Evolutionary conservation across 768 basidiomycete genomes (phyloP), one percentile per base, ranked within the genome.

Genomic region (Coprinopsis sp.): DNA sequence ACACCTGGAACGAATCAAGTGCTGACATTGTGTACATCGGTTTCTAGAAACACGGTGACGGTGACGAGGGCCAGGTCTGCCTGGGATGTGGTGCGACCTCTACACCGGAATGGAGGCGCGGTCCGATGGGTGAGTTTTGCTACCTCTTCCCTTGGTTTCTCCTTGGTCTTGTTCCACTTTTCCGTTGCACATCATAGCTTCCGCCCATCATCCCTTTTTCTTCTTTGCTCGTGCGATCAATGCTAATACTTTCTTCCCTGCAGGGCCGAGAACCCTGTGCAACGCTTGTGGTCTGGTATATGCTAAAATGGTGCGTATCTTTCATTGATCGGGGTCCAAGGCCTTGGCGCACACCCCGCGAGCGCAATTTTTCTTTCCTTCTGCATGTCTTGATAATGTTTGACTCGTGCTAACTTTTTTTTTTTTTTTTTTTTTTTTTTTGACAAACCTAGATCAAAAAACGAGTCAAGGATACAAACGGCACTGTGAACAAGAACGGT

Each of bases 241-340:
- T 31, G n/a, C 30, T 31, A 31, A 31, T n/a, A 31, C 30, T 31
- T n/a, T n/a, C 30, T 31, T 39, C 22, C 18, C 18, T 24, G 14
- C 52, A 88, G 87, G 87, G 42, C 87, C 87, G 19, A 76, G 88
- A 59, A 90, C 87, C 45, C 68, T 91, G 44, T 91, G 87, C 63
- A 91, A 91, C 61, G 87, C 87, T 10, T 91, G 87, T 64, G 87
- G 87, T 44, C 77, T 91, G 53, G 87, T 91, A 50, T 91, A 88
- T 63, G 88, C 87, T 45, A 91, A 91, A 69, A 72, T 90, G 64
- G 87, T 89, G 63, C 60, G 82, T 74, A 13, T 16, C 18, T 6
- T 8, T 22, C 5, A 22, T 39, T 24, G 38, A n/a, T n/a, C n/a
- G n/a, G n/a, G n/a, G n/a, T n/a, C n/a, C n/a, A n/a, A n/a, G n/a